Evolutionary conservation across 495 filamentous ascomycete species (phyloP).

Genomic region (Tirmania nivea): DNA sequence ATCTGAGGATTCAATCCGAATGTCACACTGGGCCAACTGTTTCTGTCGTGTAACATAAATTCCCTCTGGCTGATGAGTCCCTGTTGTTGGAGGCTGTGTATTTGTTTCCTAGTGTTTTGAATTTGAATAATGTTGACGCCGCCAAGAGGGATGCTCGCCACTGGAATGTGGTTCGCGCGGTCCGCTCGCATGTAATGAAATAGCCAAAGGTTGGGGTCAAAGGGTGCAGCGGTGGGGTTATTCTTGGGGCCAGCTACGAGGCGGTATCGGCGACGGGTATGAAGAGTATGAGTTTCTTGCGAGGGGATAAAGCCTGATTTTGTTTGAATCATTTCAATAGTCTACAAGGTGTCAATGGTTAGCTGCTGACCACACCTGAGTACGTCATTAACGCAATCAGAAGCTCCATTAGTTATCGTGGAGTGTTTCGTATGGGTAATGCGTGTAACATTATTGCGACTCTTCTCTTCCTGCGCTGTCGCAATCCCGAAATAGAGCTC

Average conservation of each 20-base stretch:
- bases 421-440: no score
- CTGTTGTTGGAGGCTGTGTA: conserved; percentile 47
- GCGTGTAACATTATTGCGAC: no score
- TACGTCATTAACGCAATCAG: conserved; percentile 1
- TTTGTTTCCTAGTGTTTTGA: conserved; percentile 37
- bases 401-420: not conserved
- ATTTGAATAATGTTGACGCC: conserved; percentile 33
- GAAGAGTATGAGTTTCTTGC: conserved; percentile 45
- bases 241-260: conserved; percentile 42
- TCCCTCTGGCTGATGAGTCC: conserved; percentile 75
- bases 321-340: conserved; percentile 64
- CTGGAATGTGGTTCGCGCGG: conserved; percentile 44
- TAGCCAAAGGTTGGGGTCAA: conserved; percentile 73
- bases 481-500: no score
- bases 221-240: conserved; percentile 35
- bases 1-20: not conserved
- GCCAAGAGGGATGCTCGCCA: conserved; percentile 28
- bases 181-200: conserved; percentile 73
- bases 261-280: conserved; percentile 56
- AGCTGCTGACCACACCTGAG: no score
- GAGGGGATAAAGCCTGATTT: conserved; percentile 49
- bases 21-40: conserved; percentile 37
- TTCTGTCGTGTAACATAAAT: conserved; percentile 75
- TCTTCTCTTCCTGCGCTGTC: no score
- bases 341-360: conserved; percentile 20